Percentiles rank a stretch among this genome's conserved stretches.
phyloP scores from a whole-genome alignment of 805 yeast species.

The Candida takata region DNA sequence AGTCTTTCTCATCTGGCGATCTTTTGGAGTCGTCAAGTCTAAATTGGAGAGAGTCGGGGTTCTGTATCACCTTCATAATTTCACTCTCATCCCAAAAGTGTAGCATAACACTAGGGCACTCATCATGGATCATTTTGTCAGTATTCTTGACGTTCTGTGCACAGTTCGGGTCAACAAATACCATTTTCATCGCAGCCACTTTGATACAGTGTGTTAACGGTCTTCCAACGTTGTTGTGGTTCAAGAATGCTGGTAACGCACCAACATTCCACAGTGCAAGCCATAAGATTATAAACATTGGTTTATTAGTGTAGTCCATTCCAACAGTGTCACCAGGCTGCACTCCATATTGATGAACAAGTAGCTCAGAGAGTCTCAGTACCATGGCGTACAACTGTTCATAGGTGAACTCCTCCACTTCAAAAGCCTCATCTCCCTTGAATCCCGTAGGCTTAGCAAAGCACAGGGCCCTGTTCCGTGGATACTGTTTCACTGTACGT shows the following conservation, averaged over 20 bases:
- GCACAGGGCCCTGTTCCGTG: slow-evolving; percentile 51
- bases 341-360: slow-evolving; percentile 58
- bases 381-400: slow-evolving; percentile 59
- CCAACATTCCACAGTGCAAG: slow-evolving; percentile 88
- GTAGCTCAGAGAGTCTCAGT: slow-evolving; percentile 56
- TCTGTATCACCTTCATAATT: slow-evolving; percentile 33
- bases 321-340: slow-evolving; percentile 64
- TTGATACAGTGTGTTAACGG: slow-evolving; percentile 77
- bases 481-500: slow-evolving; percentile 38
- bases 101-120: slow-evolving; percentile 34
- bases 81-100: slow-evolving; percentile 46
- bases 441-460: slow-evolving; percentile 38
- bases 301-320: slow-evolving; percentile 74
- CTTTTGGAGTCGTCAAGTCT: slow-evolving; percentile 53
- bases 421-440: slow-evolving; percentile 48
- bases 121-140: slow-evolving; percentile 32
- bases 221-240: slow-evolving; percentile 66
- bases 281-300: slow-evolving; percentile 75
- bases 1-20: slow-evolving; percentile 50
- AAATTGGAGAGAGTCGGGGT: slow-evolving; percentile 38
- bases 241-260: slow-evolving; percentile 80
- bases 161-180: slow-evolving; percentile 72
- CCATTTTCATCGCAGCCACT: slow-evolving; percentile 54
- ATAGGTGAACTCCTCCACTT: slow-evolving; percentile 60
- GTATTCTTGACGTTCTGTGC: slow-evolving; percentile 44